Conservation (phyloP, 2,329 filamentous ascomycete genomes). For the Huntiella omanensis region DNA sequence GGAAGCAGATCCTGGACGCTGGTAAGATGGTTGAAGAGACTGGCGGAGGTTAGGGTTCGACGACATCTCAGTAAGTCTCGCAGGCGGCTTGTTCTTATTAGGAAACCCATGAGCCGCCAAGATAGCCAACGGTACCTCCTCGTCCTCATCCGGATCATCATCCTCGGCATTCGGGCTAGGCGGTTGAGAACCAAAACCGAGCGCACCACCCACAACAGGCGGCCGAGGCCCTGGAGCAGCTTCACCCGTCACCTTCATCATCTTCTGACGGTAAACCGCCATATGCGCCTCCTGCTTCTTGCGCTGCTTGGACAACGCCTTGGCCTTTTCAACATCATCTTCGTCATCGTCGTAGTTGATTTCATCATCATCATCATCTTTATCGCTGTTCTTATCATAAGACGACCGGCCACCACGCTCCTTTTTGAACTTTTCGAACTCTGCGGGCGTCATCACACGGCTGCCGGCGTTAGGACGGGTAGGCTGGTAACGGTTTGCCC, state of each 20-base stretch:
- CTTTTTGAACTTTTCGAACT: conserved; percentile 66
- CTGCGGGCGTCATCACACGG: conserved; percentile 77
- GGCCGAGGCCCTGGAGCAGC: conserved; percentile 25
- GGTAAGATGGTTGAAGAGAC: conserved; percentile 19
- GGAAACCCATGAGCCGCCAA: conserved; percentile 80
- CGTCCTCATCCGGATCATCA: conserved; percentile 58
- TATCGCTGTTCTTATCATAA: conserved; percentile 21
- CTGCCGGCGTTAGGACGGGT: conserved; percentile 27
- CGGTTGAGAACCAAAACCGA: conserved; percentile 22
- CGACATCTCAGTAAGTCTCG: conserved; percentile 40
- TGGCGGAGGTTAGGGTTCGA: conserved; percentile 56
- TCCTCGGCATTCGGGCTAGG: conserved; percentile 20
- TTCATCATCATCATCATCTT: conserved; percentile 44
- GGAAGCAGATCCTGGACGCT: conserved; percentile 34
- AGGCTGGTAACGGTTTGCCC: conserved; percentile 19
- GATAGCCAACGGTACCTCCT: conserved; percentile 73
- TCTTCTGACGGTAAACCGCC: conserved; percentile 76
- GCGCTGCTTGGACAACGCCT: conserved; percentile 54
- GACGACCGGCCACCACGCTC: conserved; percentile 38
- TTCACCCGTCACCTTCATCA: conserved; percentile 79
- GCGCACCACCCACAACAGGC: conserved; percentile 42
- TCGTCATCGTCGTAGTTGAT: conserved; percentile 54
- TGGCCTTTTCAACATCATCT: conserved; percentile 60
- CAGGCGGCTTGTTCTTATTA: conserved; percentile 55
- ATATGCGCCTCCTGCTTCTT: conserved; percentile 81